Evolutionary conservation across 116 monocot genomes (phyloP).

Genomic region (Trichopus zeylanicus): DNA sequence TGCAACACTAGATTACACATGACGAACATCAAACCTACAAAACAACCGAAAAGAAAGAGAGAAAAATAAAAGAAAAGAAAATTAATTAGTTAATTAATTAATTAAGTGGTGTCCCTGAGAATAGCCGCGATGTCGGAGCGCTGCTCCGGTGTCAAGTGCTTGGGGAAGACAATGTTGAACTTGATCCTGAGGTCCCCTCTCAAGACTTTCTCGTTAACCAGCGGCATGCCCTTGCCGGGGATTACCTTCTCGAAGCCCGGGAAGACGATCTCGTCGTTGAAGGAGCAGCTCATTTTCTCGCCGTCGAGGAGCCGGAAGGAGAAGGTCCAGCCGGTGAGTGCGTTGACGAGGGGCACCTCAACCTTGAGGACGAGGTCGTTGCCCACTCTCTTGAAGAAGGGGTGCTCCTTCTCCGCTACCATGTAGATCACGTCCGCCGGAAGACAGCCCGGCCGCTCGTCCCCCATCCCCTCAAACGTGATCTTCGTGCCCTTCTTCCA

Average conservation of each 20-base stretch:
- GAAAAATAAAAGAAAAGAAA: no score
- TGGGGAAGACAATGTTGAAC: constrained; percentile 63
- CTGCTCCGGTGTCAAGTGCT: constrained; percentile 42
- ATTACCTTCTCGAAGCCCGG: constrained; percentile 85
- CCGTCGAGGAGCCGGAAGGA: constrained; percentile 57
- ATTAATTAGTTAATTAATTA: no score
- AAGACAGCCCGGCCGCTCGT: constrained; percentile 71
- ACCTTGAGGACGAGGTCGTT: constrained; percentile 73
- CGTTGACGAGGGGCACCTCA: constrained; percentile 67
- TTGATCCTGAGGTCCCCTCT: constrained; percentile 74
- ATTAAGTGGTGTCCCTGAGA: constrained; percentile 31
- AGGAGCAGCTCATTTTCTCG: constrained; percentile 52
- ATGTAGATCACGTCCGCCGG: constrained; percentile 57
- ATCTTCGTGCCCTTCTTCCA: constrained; percentile 88
- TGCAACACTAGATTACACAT: no score
- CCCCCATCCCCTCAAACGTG: constrained; percentile 71
- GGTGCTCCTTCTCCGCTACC: constrained; percentile 75
- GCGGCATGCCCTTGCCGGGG: constrained; percentile 77
- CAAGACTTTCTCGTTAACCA: constrained; percentile 35
- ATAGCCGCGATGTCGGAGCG: constrained; percentile 24
- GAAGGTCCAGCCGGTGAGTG: constrained; percentile 75
- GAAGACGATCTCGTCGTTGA: constrained; percentile 63
- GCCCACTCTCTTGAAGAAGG: constrained; percentile 54
- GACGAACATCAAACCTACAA: no score
- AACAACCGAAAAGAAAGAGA: no score